Base-by-base conservation (phyloP, 345 rosid genomes). In the Xanthoceras sorbifolium region DNA sequence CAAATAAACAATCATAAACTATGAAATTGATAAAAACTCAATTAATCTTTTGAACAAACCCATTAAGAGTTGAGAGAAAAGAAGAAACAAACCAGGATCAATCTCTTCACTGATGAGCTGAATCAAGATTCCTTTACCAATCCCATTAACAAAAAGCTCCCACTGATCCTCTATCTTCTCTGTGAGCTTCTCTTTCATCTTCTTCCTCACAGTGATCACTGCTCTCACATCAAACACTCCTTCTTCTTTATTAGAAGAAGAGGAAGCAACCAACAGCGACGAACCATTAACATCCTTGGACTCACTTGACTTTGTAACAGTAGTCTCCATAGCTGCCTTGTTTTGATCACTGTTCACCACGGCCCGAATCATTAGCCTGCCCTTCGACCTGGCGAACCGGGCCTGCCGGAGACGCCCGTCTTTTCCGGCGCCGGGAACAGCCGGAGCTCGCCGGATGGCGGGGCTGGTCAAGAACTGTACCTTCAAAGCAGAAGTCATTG, bases 51-150 rank as follows among this genome's bases (percentile, higher is more conserved):
- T 42, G 14, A 42, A 11, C 46, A 42, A 10, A 10, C 15, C 46
- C 46, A 42, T 1, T 10, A 9, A 42, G 42, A 40, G 46, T 9
- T 9, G 10, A 9, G 46, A 42, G 14, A 75, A 9, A 31, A 66
- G 5, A 11, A 15, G 25, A 20, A 69, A 26, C 87, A 31, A 81
- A 92, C 99, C 97, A 81, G 93, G 90, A 82, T 96, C 98, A 61
- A 90, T 78, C 48, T 92, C 91, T 76, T 92, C 94, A 82, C 98
- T 91, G 69, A 93, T 78, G 48, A 96, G 97, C 73, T 87, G 98
- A 84, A 96, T 86, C 82, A 77, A 60, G 85, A 96, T 88, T 76
- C 98, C 97, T 70, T 79, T 91, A 64, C 97, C 97, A 68, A 96
- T 85, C 48, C 94, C 94, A 74, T 89, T 93, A 77, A 91, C 70